These are phyloP conservation scores for Fomitiporia mediterranea DNA, from an alignment of 1,284 basidiomycete genomes.

Conservation along the genomic window DNA sequence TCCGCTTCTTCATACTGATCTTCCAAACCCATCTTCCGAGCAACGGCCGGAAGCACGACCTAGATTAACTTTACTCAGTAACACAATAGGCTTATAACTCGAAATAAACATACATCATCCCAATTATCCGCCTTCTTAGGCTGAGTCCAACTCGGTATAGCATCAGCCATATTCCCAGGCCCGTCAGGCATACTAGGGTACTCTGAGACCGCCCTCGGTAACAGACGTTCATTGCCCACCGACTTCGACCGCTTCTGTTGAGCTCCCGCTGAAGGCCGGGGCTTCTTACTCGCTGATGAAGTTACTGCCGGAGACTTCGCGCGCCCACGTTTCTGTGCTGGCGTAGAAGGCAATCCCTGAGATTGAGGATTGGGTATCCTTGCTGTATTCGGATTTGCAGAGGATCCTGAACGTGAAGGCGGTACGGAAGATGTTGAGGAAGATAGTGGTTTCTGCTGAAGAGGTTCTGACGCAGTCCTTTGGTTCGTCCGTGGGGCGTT, in stretches of 20 bases:
- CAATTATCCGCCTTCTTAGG: conserved; percentile 65
- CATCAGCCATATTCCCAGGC: conserved; percentile 52
- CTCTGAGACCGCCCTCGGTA: conserved; percentile 43
- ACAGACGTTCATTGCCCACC: conserved; percentile 27
- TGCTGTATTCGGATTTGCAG: neutral
- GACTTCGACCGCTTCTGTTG: conserved; percentile 28
- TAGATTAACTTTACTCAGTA: conserved; percentile 22
- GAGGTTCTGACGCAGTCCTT: conserved; percentile 8
- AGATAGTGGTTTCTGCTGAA: conserved; percentile 5
- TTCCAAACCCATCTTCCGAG: conserved; percentile 75
- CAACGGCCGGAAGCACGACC: conserved; percentile 72
- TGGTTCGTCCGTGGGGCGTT: conserved; percentile 2
- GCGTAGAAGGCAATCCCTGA: conserved; percentile 1
- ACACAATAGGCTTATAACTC: neutral
- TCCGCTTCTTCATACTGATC: conserved; percentile 60
- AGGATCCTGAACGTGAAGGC: neutral
- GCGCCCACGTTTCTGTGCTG: conserved; percentile 28
- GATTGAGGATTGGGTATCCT: conserved; percentile 8
- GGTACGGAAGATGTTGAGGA: conserved; percentile 10
- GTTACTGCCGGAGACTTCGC: conserved; percentile 40
- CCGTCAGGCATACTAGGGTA: conserved; percentile 53
- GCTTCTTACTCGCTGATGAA: conserved; percentile 36
- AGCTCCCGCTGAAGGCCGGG: conserved; percentile 28
- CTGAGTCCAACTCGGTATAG: conserved; percentile 75
- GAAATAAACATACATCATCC: conserved; percentile 58